These are phyloP conservation scores for Pilatotrama ljubarskyi DNA, from an alignment of 768 basidiomycete species.

Conservation along the genomic window DNA sequence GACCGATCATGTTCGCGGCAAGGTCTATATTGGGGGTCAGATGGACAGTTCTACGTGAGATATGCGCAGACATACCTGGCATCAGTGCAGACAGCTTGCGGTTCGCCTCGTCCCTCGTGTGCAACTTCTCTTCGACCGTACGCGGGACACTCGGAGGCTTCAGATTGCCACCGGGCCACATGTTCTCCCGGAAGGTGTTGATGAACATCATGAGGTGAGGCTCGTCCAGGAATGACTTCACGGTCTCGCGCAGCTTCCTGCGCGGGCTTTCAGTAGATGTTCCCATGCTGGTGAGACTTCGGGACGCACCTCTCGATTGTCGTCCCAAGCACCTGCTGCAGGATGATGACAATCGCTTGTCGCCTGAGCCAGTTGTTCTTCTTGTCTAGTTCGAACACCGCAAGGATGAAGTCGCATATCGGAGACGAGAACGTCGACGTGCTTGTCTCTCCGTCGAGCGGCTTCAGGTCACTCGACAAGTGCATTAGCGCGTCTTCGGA, in stretches of 20 bases:
- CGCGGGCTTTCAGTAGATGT: background rate
- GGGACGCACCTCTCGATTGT: constrained; percentile 86
- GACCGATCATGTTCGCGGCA: constrained; percentile 97
- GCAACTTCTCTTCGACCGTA: constrained; percentile 75
- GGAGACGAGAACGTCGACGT: constrained; percentile 89
- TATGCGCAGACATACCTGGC: constrained; percentile 58
- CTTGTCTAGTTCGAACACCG: constrained; percentile 93
- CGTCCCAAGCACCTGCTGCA: constrained; percentile 93
- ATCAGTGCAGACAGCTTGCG: constrained; percentile 88
- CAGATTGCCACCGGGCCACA: constrained; percentile 88
- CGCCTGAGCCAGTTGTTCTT: constrained; percentile 95
- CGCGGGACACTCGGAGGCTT: constrained; percentile 63
- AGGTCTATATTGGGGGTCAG: constrained; percentile 51
- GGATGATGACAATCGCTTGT: constrained; percentile 93
- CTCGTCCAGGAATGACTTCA: constrained; percentile 65
- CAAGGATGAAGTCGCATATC: constrained; percentile 90
- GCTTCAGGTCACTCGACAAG: constrained; percentile 75
- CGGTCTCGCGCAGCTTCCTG: constrained; percentile 86
- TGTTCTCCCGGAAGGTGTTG: constrained; percentile 61
- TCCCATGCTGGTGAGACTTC: background rate
- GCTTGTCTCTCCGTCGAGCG: constrained; percentile 85
- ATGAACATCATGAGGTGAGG: constrained; percentile 69
- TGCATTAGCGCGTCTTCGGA: constrained; percentile 72
- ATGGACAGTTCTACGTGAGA: background rate
- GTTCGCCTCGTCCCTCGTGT: constrained; percentile 84